These are phyloP conservation scores for Darksidea phi DNA, from an alignment of 495 filamentous ascomycete species.

Conservation along the genomic window DNA sequence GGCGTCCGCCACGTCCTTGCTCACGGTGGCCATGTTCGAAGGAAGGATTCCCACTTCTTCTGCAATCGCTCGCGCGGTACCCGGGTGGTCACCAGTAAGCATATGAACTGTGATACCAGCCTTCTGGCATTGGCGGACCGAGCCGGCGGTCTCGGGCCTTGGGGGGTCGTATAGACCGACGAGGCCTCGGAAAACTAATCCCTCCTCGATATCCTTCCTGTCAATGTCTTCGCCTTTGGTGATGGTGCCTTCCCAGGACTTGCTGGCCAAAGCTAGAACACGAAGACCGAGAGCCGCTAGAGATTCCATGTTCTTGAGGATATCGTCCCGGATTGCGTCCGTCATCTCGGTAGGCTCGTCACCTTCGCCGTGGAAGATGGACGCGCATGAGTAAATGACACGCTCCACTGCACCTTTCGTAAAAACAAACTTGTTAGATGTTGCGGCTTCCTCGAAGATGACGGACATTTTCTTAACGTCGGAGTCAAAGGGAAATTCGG, in stretches of 20 bases:
- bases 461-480: constrained; percentile 62
- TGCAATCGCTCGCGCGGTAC: constrained; percentile 63
- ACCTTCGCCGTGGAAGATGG: constrained; percentile 49
- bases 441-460: constrained; percentile 47
- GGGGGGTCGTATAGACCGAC: constrained; percentile 75
- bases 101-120: constrained; percentile 62
- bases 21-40: constrained; percentile 34
- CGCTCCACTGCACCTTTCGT: constrained; percentile 63
- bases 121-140: constrained; percentile 52
- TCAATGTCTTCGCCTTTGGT: constrained; percentile 40
- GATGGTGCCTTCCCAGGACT: constrained; percentile 34
- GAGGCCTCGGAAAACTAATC: constrained; percentile 64
- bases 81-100: constrained; percentile 65
- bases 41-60: constrained; percentile 52
- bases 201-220: constrained; percentile 55
- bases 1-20: constrained; percentile 41
- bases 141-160: constrained; percentile 59
- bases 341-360: constrained; percentile 41
- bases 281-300: constrained; percentile 58
- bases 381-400: constrained; percentile 49
- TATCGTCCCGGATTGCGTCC: constrained; percentile 44
- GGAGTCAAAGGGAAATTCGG: constrained; percentile 63
- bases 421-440: constrained; percentile 48
- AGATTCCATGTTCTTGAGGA: constrained; percentile 61
- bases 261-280: constrained; percentile 56